These are phyloP conservation scores for Epichloe baconii DNA, from an alignment of 2,329 filamentous ascomycete genomes.

Conservation along the genomic window DNA sequence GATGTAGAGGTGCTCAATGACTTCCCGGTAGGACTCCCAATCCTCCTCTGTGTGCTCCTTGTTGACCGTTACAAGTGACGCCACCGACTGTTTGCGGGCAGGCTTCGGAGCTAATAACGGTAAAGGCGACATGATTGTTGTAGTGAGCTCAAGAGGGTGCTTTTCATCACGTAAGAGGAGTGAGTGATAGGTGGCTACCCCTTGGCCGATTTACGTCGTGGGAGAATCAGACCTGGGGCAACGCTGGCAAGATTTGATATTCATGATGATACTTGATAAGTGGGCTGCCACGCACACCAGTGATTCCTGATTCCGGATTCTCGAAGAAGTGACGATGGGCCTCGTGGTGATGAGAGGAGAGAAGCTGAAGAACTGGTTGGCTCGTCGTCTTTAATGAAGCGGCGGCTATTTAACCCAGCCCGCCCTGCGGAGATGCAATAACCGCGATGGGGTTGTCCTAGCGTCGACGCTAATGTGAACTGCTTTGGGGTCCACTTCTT, in stretches of 20 bases:
- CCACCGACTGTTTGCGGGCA: constrained; percentile 14
- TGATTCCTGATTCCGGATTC: not conserved
- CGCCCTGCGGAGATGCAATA: no score
- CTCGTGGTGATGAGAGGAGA: not conserved
- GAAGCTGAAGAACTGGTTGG: no score
- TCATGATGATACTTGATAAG: not conserved
- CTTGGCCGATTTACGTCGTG: not conserved
- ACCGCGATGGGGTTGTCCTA: no score
- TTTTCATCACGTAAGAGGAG: not conserved
- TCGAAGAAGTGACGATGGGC: not conserved
- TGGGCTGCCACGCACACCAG: not conserved
- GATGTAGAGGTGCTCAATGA: constrained; percentile 22
- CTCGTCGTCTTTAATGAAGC: no score
- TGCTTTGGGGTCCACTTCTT: no score
- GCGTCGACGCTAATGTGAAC: no score
- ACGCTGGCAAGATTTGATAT: not conserved
- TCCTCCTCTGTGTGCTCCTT: constrained; percentile 24
- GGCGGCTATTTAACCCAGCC: no score
- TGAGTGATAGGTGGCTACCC: not conserved
- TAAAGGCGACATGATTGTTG: constrained; percentile 11
- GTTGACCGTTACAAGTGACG: constrained; percentile 13
- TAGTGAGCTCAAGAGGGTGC: not conserved
- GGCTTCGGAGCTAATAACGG: constrained; percentile 22
- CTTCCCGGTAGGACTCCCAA: constrained; percentile 20
- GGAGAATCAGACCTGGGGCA: not conserved